phyloP scores from a whole-genome alignment of 2,329 filamentous ascomycete species.

The Pezicula neosporulosa region DNA sequence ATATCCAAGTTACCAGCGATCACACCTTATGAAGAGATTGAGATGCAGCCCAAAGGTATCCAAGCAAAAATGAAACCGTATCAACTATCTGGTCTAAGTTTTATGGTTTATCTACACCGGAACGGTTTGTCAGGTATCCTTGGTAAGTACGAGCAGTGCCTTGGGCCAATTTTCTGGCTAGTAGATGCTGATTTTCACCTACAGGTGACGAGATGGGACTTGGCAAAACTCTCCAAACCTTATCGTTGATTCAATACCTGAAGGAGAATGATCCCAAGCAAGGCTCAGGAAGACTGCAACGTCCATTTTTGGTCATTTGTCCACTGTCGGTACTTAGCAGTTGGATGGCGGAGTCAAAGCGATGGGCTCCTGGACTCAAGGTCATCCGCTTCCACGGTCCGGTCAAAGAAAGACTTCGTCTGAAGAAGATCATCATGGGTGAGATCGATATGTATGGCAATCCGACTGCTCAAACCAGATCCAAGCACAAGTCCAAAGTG shows the following conservation, averaged over 20 bases:
- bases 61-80: slow-evolving; percentile 48
- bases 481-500: slow-evolving; percentile 18
- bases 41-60: slow-evolving; percentile 30
- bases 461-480: slow-evolving; percentile 21
- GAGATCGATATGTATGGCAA: slow-evolving; percentile 42
- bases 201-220: slow-evolving; percentile 43
- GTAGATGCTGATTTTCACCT: too few relatives aligned
- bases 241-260: slow-evolving; percentile 45
- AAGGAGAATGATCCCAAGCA: slow-evolving; percentile 34
- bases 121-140: slow-evolving; percentile 42
- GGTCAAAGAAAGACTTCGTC: slow-evolving; percentile 34
- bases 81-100: slow-evolving; percentile 46
- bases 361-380: slow-evolving; percentile 44
- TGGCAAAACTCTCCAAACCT: slow-evolving; percentile 45
- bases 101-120: slow-evolving; percentile 41
- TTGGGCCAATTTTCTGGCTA: background rate
- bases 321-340: slow-evolving; percentile 46
- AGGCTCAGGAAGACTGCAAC: slow-evolving; percentile 31
- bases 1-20: slow-evolving; percentile 16
- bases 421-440: slow-evolving; percentile 44
- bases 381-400: slow-evolving; percentile 45
- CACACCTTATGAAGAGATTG: slow-evolving; percentile 24
- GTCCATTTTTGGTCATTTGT: slow-evolving; percentile 44
- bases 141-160: slow-evolving; percentile 21
- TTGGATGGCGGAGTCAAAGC: slow-evolving; percentile 43